phyloP scores from a whole-genome alignment of 805 yeast genomes.

The Metschnikowia kofuensis region DNA sequence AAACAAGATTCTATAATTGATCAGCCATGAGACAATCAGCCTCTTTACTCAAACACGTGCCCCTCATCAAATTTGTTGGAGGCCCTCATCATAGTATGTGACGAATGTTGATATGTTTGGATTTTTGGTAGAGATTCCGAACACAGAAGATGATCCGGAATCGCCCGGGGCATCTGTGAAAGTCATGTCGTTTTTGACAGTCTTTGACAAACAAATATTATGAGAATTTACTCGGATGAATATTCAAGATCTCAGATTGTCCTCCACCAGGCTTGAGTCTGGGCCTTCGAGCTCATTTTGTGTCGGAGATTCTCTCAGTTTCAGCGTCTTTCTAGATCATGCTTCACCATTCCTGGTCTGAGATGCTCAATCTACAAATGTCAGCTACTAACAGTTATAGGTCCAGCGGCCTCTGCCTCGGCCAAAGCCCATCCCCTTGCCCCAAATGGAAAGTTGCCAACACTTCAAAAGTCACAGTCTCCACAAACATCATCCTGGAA shows the following conservation, averaged over 20 bases:
- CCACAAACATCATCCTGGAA: constrained; percentile 20
- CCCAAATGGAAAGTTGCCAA: constrained; percentile 44
- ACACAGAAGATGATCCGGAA: background rate
- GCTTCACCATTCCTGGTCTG: background rate
- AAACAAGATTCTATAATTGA: background rate
- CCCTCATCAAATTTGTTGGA: constrained; percentile 84
- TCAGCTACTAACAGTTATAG: constrained; percentile 5
- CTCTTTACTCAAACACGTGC: constrained; percentile 47
- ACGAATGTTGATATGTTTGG: background rate
- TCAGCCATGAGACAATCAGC: constrained; percentile 33
- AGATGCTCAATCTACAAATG: no score
- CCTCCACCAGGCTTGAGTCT: no score
- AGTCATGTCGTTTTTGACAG: no score
- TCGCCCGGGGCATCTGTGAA: no score
- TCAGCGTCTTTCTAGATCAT: background rate
- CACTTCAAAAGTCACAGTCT: constrained; percentile 8
- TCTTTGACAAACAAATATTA: no score
- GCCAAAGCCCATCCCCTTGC: constrained; percentile 36
- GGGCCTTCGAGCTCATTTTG: no score
- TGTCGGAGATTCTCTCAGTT: no score
- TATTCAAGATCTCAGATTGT: no score
- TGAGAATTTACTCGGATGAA: no score
- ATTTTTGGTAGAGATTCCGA: background rate
- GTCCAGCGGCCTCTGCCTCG: constrained; percentile 10
- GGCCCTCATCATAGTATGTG: constrained; percentile 53